Base-by-base conservation (phyloP, 2,329 filamentous ascomycete genomes). In the Neocatenulostroma microsporum region DNA sequence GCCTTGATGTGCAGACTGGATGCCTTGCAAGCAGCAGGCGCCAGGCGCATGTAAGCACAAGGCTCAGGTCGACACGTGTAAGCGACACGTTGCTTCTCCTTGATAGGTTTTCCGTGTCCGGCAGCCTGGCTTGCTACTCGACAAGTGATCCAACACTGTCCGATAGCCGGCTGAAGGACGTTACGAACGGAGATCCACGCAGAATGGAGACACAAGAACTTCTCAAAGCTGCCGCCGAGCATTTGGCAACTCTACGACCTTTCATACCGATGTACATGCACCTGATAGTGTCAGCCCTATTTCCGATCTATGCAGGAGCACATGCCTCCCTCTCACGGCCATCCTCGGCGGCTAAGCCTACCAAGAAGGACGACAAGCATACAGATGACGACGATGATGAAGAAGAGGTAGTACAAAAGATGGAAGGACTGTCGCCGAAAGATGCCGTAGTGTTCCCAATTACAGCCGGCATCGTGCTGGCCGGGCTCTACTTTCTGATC, bases 391-490 rank as follows among this genome's bases (percentile, higher is more conserved):
- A 75, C 7, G 67, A 73, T 8, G 71, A 76, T 47, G 64, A 76
- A 42, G 55, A 71, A 36, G 68, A 73, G 19, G 63, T 69, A 8
- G 54, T 66, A 12, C 73, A 78, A 42, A 69, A 69, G 47, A 76
- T 82, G 66, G 78, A 82, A 51, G 80, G 81, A 0, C 62, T 93
- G 35, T 72, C 78, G 7, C 78, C 83, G 2, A 79, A 75, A 0
- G 89, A 96, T 60, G 89, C 86, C 31, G 75, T 96, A 48, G 61
- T 93, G 51, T 84, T 95, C 45, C 91, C 89, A 2, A 49, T 95
- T 21, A 68, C 87, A 37, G 88, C 87, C 5, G 85, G 79, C 2
- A 54, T 69, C 8, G 77, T 81, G 1, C 74, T 96, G 7, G 72
- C 78, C 27, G 78, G 78, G 4, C 69, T 96, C 10, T 96, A 96